Percentiles rank a stretch among this genome's conserved stretches.
These are phyloP conservation scores for Flaveria floridana DNA, from an alignment of 140 eudicot species.

Conservation along the genomic window DNA sequence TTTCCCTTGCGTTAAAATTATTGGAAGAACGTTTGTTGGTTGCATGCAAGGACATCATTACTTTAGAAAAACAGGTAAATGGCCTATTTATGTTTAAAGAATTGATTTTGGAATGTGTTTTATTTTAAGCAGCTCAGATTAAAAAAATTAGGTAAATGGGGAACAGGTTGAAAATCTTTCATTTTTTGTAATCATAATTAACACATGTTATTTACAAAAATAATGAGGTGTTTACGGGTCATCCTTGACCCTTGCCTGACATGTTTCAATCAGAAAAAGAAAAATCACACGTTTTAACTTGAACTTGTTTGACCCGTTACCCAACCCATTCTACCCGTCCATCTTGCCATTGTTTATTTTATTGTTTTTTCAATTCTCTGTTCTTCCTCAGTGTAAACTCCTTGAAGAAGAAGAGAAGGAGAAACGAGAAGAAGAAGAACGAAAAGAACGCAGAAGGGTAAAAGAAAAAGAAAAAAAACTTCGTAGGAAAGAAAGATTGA, in stretches of 20 bases:
- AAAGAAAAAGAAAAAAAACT: conserved; percentile 88
- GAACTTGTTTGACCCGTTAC: neutral
- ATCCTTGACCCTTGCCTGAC: neutral
- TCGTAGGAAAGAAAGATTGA: conserved; percentile 80
- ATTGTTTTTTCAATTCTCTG: conserved; percentile 9
- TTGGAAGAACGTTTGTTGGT: conserved; percentile 87
- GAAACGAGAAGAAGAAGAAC: conserved; percentile 90
- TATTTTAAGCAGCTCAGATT: neutral
- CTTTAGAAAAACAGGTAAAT: conserved; percentile 82
- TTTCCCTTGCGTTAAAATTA: conserved; percentile 77
- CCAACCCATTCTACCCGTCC: neutral
- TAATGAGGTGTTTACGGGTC: neutral
- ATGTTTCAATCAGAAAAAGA: neutral
- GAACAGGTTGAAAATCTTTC: neutral
- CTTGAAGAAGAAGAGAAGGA: conserved; percentile 98
- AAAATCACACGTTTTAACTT: neutral
- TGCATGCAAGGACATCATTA: conserved; percentile 87
- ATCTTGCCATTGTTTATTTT: neutral
- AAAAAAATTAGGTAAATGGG: neutral
- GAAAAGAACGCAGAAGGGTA: conserved; percentile 69
- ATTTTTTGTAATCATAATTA: neutral
- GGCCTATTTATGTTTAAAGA: neutral
- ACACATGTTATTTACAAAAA: neutral
- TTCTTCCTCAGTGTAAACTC: conserved; percentile 60
- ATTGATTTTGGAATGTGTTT: neutral